Percentiles rank a stretch among this genome's conserved stretches.
Evolutionary conservation across 805 yeast species (phyloP).

Genomic region (Wickerhamomyces bisporus): DNA sequence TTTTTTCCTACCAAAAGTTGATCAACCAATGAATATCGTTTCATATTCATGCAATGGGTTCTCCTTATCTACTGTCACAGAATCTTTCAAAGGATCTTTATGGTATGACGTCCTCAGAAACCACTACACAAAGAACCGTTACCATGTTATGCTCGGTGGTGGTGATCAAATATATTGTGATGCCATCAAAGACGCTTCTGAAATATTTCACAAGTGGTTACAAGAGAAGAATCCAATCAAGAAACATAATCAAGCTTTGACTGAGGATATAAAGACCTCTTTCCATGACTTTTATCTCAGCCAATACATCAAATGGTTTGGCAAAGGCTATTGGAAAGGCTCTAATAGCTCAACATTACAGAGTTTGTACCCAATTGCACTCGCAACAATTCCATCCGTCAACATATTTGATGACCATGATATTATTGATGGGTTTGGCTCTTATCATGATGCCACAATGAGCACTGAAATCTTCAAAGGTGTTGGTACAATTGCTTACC

Average conservation of each 20-base stretch:
- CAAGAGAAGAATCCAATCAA: slow-evolving; percentile 43
- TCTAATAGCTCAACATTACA: slow-evolving; percentile 59
- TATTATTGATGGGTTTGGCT: slow-evolving; percentile 94
- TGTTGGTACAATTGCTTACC: slow-evolving; percentile 76
- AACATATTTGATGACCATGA: slow-evolving; percentile 95
- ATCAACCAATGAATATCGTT: slow-evolving; percentile 72
- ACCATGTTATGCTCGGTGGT: slow-evolving; percentile 96
- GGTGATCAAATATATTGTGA: slow-evolving; percentile 96
- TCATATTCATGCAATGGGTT: slow-evolving; percentile 91
- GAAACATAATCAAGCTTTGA: slow-evolving; percentile 39
- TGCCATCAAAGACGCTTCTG: slow-evolving; percentile 57
- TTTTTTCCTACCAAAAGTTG: slow-evolving; percentile 62
- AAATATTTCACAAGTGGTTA: slow-evolving; percentile 57
- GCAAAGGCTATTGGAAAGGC: slow-evolving; percentile 83
- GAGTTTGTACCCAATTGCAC: slow-evolving; percentile 61
- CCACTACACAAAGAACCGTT: slow-evolving; percentile 53
- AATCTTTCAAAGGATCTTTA: slow-evolving; percentile 62
- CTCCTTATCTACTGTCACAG: slow-evolving; percentile 65
- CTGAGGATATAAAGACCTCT: slow-evolving; percentile 46
- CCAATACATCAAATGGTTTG: slow-evolving; percentile 85
- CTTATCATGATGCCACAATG: slow-evolving; percentile 78
- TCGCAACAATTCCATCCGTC: slow-evolving; percentile 78
- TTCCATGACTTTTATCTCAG: slow-evolving; percentile 62
- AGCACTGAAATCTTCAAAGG: slow-evolving; percentile 56
- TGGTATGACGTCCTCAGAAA: slow-evolving; percentile 81